A percentile compares a stretch with the other conserved stretches of the same genome.
Conservation (phyloP, 2,329 filamentous ascomycete genomes). For the Xylaria sp. region DNA sequence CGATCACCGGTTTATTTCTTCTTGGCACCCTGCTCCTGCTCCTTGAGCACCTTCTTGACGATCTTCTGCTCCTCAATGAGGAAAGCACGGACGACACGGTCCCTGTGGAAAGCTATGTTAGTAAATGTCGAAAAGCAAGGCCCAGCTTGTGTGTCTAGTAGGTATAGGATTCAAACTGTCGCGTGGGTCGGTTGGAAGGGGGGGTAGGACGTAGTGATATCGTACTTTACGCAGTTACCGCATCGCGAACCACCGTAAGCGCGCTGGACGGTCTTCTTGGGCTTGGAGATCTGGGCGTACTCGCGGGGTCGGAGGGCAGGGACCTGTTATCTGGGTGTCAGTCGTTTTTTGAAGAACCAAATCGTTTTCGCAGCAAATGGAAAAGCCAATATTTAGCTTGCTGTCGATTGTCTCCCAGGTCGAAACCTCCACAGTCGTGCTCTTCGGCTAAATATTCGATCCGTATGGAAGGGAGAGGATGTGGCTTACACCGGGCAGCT, state of each 20-base stretch:
- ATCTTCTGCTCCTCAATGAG: constrained; percentile 99
- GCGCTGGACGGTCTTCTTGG: constrained; percentile 98
- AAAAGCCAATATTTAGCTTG: neutral
- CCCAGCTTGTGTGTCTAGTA: neutral
- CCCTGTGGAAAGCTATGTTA: constrained; percentile 36
- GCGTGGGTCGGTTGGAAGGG: neutral
- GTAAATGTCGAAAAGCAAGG: neutral
- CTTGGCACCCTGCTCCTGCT: constrained; percentile 73
- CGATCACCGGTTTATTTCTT: constrained; percentile 56
- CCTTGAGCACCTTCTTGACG: constrained; percentile 99
- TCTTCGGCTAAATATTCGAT: neutral
- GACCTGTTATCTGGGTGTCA: constrained; percentile 50
- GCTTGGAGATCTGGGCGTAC: constrained; percentile 94
- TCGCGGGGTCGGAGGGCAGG: constrained; percentile 97
- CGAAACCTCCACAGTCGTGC: neutral
- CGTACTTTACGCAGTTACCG: constrained; percentile 82
- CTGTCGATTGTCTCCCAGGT: neutral
- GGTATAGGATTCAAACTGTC: neutral
- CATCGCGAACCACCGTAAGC: constrained; percentile 98
- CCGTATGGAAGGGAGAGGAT: neutral
- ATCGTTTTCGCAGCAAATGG: neutral
- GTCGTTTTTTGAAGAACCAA: neutral
- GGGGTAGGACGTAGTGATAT: neutral
- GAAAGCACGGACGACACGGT: constrained; percentile 96
- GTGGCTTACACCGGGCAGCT: constrained; percentile 91